Evolutionary conservation across 164 flowering plant genomes (phyloP), one percentile per base, ranked within the genome.

Genomic region (Nelumbo lutea): DNA sequence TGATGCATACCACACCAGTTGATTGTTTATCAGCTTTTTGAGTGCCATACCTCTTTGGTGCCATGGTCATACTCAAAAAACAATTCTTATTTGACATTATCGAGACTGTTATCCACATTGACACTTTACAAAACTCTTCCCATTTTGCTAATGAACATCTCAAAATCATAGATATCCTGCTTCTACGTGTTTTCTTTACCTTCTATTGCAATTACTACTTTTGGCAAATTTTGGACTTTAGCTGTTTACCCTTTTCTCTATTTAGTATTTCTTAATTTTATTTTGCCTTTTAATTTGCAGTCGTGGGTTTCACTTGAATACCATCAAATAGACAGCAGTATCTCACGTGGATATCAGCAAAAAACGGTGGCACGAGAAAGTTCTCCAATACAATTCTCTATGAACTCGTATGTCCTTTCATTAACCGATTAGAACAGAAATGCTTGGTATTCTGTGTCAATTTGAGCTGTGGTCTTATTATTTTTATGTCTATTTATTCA

Each of bases 231-330:
- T 11, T 62, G 7, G 9, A n/a, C 11, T 39, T 64, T 56, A 45
- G 27, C 27, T 27, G 27, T 27, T 27, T 27, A 27, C 27, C 27
- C 27, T 27, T 27, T 27, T 67, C 44, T 68, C 27, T 44, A n/a
- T 3, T 1, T 40, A 2, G 38, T 6, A 27, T 51, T 27, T 43
- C 39, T 38, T 56, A 2, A 46, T 5, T 38, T 41, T 57, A 2
- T 3, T 40, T 42, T 3, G 40, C 43, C 6, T 45, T 9, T 61
- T 59, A 43, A 11, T 47, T 71, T 66, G 42, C 84, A 90, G 94
- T 41, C 73, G 45, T 89, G 93, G 92, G 64, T 89, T 73, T 79
- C 85, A 50, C 90, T 89, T 41, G 83, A 81, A 72, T 93, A 86
- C 76, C 85, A 86, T 81, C 76, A 83, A 50, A 68, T 79, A 14